Percentiles rank a stretch among this genome's conserved stretches.
Conservation (phyloP, 345 rosid genomes). For the Acer negundo region DNA sequence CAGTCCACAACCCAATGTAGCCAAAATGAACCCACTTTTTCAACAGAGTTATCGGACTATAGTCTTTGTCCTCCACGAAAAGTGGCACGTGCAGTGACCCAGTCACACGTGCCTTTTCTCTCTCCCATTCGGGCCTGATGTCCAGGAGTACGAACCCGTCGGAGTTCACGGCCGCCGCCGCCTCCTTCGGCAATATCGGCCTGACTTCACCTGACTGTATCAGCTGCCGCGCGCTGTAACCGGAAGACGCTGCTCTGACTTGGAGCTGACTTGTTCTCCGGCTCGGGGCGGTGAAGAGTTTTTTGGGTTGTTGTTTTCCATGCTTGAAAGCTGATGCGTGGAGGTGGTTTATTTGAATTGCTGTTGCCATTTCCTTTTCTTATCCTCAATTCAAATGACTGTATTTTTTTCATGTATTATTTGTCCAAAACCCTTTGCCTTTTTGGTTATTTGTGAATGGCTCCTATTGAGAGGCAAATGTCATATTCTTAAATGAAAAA, state of each 20-base stretch:
- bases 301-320: slow-evolving; percentile 16
- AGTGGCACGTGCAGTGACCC: slow-evolving; percentile 83
- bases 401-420: not conserved
- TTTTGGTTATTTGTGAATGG: not conserved
- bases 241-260: slow-evolving; percentile 29
- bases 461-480: no score
- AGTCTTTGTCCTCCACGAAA: slow-evolving; percentile 69
- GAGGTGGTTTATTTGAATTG: slow-evolving; percentile 37
- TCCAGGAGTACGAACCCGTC: slow-evolving; percentile 66
- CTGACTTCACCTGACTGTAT: slow-evolving; percentile 64
- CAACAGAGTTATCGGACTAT: slow-evolving; percentile 64
- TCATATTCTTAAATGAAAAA: no score
- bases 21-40: slow-evolving; percentile 97
- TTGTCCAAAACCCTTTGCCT: not conserved
- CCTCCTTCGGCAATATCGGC: slow-evolving; percentile 64
- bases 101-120: slow-evolving; percentile 70
- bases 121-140: slow-evolving; percentile 83
- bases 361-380: slow-evolving; percentile 21
- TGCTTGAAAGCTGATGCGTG: slow-evolving; percentile 19
- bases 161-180: slow-evolving; percentile 44
- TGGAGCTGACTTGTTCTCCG: slow-evolving; percentile 23
- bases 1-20: slow-evolving; percentile 91
- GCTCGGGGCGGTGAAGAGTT: slow-evolving; percentile 13
- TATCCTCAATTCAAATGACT: slow-evolving; percentile 9
- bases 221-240: slow-evolving; percentile 40